Conservation (phyloP, 2,329 filamentous ascomycete species). For the Pestalotiopsis sp. region DNA sequence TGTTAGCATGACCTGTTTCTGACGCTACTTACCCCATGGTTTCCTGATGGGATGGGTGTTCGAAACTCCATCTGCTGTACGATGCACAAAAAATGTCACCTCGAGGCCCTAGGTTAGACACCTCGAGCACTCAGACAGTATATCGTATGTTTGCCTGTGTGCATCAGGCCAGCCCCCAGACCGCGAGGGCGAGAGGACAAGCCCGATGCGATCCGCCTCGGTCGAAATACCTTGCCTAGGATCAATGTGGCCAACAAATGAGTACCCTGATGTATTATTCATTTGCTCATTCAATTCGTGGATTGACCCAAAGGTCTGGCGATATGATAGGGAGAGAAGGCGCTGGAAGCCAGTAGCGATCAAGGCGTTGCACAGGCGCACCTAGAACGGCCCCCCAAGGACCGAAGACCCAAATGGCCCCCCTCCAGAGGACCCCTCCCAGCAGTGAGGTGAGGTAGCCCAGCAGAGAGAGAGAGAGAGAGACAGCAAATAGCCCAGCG, state of each 20-base stretch:
- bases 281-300: conserved; percentile 1
- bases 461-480: neutral
- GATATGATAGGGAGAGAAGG: neutral
- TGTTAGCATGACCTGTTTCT: neutral
- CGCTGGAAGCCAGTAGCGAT: neutral
- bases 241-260: no score
- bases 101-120: neutral
- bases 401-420: neutral
- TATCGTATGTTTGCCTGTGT: neutral
- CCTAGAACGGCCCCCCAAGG: neutral
- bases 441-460: neutral
- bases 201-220: neutral
- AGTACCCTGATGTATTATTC: neutral
- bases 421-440: neutral
- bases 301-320: no score
- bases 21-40: neutral
- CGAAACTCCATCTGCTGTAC: neutral
- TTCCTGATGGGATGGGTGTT: neutral
- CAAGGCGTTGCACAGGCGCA: neutral
- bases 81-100: neutral
- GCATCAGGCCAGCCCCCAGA: neutral
- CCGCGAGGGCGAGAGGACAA: neutral
- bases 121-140: neutral
- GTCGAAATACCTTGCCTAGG: neutral
- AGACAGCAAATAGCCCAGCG: neutral